These are phyloP conservation scores for Pestalotiopsis sp. DNA, from an alignment of 2,329 filamentous ascomycete species.

Conservation along the genomic window DNA sequence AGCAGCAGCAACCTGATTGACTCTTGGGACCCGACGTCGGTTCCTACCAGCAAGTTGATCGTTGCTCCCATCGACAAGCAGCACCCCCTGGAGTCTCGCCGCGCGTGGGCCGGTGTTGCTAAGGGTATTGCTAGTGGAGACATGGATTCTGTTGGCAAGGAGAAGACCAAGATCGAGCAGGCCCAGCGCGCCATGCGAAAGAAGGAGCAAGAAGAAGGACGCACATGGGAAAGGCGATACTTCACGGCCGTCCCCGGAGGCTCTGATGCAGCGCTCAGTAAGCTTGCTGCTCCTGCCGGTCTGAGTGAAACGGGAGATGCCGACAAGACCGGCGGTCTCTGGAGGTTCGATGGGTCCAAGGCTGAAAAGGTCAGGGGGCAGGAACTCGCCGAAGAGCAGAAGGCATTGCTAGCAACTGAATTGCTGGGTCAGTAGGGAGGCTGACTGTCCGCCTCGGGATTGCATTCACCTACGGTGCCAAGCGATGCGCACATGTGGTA, in stretches of 20 bases:
- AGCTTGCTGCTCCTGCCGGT: constrained; percentile 49
- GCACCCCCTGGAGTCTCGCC: constrained; percentile 77
- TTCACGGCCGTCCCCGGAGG: constrained; percentile 60
- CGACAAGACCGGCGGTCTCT: constrained; percentile 64
- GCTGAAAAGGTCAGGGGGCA: constrained; percentile 44
- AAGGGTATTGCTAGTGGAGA: constrained; percentile 73
- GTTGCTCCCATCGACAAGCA: constrained; percentile 65
- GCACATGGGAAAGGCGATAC: constrained; percentile 81
- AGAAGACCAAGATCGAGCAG: constrained; percentile 83
- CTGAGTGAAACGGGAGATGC: constrained; percentile 54
- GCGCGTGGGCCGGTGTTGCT: constrained; percentile 80
- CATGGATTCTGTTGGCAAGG: constrained; percentile 69
- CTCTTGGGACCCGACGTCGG: constrained; percentile 41
- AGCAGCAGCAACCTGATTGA: constrained; percentile 34
- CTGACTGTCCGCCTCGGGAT: not conserved
- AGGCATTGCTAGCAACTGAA: constrained; percentile 36
- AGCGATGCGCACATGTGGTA: not conserved
- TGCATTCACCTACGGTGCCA: not conserved
- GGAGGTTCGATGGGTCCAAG: constrained; percentile 55
- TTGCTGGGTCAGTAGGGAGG: constrained; percentile 31
- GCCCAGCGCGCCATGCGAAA: constrained; percentile 75
- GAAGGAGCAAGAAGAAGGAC: constrained; percentile 55
- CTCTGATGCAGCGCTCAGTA: constrained; percentile 46
- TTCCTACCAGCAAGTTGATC: constrained; percentile 30
- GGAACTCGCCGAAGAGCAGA: constrained; percentile 38